These are phyloP conservation scores for Anthoceros angustus DNA, from an alignment of 225 moss, liverwort and hornwort species.

Conservation along the genomic window DNA sequence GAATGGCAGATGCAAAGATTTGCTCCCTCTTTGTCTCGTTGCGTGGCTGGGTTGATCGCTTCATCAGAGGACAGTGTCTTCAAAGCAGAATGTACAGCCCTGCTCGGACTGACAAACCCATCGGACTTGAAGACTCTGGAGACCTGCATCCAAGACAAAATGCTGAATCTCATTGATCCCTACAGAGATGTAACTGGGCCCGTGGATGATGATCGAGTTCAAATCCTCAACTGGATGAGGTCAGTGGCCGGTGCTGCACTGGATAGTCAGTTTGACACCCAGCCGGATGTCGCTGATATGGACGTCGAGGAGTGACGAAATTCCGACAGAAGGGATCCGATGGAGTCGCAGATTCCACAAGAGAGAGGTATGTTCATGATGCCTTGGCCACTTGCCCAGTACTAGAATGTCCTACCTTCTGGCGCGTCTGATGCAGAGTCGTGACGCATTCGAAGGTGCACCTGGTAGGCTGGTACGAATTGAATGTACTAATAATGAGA, in stretches of 20 bases:
- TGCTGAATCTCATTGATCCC: background rate
- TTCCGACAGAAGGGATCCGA: background rate
- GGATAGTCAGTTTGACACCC: slow-evolving; percentile 2
- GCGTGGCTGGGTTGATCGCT: background rate
- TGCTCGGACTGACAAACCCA: background rate
- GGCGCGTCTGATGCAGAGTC: too few species aligned
- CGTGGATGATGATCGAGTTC: background rate
- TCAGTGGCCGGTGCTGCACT: background rate
- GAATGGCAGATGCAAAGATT: background rate
- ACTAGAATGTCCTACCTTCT: too few species aligned
- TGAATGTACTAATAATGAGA: too few species aligned
- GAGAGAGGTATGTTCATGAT: background rate
- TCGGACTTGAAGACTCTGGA: background rate
- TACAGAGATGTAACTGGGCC: background rate
- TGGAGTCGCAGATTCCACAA: background rate
- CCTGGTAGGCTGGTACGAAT: too few species aligned
- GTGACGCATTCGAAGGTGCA: too few species aligned
- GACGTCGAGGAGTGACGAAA: background rate
- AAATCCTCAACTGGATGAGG: background rate
- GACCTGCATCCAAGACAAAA: background rate
- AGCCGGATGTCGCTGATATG: background rate
- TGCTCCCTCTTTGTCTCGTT: background rate
- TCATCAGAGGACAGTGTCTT: background rate
- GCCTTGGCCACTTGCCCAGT: too few species aligned
- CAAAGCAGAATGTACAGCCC: background rate